These are phyloP conservation scores for Aspergillus fischeri DNA, from an alignment of 2,329 filamentous ascomycete species.

Conservation along the genomic window DNA sequence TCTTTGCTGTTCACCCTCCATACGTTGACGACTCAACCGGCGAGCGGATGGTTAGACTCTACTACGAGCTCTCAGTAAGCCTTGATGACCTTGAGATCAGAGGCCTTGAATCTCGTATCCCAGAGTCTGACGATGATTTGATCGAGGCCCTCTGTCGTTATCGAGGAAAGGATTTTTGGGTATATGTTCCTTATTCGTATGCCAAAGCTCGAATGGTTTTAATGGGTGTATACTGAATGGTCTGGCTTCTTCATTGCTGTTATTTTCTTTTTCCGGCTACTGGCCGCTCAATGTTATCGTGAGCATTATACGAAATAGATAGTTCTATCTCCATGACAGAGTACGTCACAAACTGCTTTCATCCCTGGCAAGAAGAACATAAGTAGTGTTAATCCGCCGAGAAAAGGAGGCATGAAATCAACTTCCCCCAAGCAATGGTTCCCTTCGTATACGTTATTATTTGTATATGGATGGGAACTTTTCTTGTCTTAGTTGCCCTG, in stretches of 20 bases:
- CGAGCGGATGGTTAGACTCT: not conserved
- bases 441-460: not conserved
- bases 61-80: not conserved
- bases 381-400: not conserved
- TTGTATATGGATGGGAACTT: not conserved
- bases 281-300: slow-evolving; percentile 4
- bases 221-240: not conserved
- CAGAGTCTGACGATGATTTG: not conserved
- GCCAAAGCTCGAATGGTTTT: not conserved
- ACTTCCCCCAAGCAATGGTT: not conserved
- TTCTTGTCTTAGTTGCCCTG: not conserved
- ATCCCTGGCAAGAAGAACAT: not conserved
- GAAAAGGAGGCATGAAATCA: not conserved
- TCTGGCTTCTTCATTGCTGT: not conserved
- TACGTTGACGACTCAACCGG: not conserved
- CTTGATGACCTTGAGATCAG: not conserved
- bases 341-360: not conserved
- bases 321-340: slow-evolving; percentile 1
- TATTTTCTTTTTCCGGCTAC: slow-evolving; percentile 7
- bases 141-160: not conserved
- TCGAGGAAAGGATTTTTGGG: not conserved
- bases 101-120: not conserved
- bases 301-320: slow-evolving; percentile 10
- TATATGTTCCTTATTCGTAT: not conserved
- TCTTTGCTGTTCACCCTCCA: not conserved